Base-by-base conservation (phyloP, 2,329 filamentous ascomycete genomes). In the Apiospora aurea region DNA sequence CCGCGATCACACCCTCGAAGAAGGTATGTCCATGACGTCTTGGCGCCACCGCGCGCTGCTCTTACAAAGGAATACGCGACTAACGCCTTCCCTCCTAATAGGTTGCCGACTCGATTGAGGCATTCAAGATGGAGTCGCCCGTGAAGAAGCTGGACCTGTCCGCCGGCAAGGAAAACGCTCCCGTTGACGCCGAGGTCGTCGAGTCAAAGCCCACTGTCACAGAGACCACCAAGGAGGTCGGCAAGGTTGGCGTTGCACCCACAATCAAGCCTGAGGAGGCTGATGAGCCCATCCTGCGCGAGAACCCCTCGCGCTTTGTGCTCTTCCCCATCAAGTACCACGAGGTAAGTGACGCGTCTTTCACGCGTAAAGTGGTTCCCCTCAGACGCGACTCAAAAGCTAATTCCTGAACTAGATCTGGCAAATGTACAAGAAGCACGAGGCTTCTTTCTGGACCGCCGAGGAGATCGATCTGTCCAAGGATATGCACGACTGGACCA, bases 341-440 rank as follows among this genome's bases (percentile, higher is more conserved):
- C 80, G 96, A 98, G 92, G 96, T 98, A 86, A 85, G 94, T 89
- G 77, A 85, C 85, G 83, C 83, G 83, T 83, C 76, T 68, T 81
- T 83, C 77, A 92, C 93, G 93, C 91, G 92, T 94, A 88, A 88
- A 93, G 88, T 92, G 88, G 79, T n/a, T 74, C 72, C 26, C 74
- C 73, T 74, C 46, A 11, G 70, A 77, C 77, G 78, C 74, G 74
- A 73, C 72, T 69, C 74, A 24, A 8, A 78, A 81, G 72, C 68
- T 44, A 41, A 71, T 74, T 69, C 74, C 73, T 69, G 70, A 74
- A 76, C 82, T 78, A 98, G 95, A 97, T 98, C 84, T 99, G 96
- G 96, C 96, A 98, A 85, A 98, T 98, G 96, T 99, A 99, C 91
- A 99, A 99, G 91, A 98, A 98, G 88, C 95, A 95, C 77, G 96